These are phyloP conservation scores for Rhizophora mangle DNA, from an alignment of 345 rosid species.

Conservation along the genomic window DNA sequence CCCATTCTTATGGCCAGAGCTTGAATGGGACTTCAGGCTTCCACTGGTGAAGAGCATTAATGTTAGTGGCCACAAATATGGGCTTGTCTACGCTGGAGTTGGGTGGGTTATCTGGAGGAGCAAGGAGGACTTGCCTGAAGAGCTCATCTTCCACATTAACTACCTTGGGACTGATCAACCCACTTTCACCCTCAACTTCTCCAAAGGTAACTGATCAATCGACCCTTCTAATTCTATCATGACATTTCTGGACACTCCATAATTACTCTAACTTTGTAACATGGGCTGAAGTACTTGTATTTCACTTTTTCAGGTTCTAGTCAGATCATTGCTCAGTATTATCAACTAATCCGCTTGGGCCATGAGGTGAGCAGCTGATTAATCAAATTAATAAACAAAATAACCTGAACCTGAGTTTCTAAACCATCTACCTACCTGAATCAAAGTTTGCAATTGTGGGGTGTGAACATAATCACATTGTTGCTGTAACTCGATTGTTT, in stretches of 20 bases:
- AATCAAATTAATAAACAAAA: background rate
- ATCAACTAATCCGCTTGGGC: conserved; percentile 85
- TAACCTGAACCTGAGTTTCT: too few species aligned
- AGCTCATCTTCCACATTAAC: conserved; percentile 89
- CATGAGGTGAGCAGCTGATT: conserved; percentile 45
- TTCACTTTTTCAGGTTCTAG: conserved; percentile 50
- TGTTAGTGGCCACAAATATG: conserved; percentile 90
- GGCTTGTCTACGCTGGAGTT: conserved; percentile 89
- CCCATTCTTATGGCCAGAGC: conserved; percentile 86
- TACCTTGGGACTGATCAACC: conserved; percentile 95
- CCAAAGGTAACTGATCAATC: conserved; percentile 48
- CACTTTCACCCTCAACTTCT: conserved; percentile 94
- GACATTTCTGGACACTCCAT: background rate
- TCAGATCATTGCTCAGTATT: conserved; percentile 88
- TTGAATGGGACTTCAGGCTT: conserved; percentile 91
- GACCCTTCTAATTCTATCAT: background rate
- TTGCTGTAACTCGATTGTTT: too few species aligned
- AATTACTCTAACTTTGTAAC: background rate
- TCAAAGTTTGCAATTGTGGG: too few species aligned
- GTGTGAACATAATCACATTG: too few species aligned
- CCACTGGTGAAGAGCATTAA: conserved; percentile 88
- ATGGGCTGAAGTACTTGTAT: background rate
- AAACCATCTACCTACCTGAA: too few species aligned
- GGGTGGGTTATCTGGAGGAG: conserved; percentile 95
- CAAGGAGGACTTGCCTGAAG: conserved; percentile 83